phyloP scores from a whole-genome alignment of 75 land plant species.

The Picea glauca region DNA sequence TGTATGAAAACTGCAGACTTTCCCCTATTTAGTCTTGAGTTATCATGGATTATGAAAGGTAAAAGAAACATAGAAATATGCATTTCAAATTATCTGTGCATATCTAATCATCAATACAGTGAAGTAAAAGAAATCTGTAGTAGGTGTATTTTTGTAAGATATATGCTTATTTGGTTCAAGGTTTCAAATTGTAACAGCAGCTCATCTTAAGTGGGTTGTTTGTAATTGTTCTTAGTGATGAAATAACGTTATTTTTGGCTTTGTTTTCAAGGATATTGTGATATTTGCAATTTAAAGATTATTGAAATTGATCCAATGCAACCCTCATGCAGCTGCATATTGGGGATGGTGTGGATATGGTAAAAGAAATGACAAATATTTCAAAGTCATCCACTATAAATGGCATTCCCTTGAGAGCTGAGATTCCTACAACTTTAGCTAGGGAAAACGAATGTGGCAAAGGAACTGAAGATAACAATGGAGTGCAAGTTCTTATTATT shows the following conservation, averaged over 20 bases:
- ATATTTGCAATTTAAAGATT: background rate
- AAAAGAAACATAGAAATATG: too few species aligned
- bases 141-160: too few species aligned
- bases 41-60: too few species aligned
- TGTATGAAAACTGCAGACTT: too few species aligned
- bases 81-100: too few species aligned
- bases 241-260: background rate
- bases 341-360: conserved; percentile 77
- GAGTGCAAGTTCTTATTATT: conserved; percentile 53
- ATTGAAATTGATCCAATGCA: background rate
- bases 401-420: background rate
- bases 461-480: conserved; percentile 10
- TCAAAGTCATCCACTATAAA: background rate
- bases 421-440: background rate
- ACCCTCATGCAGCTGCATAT: conserved; percentile 58
- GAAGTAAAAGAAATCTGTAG: too few species aligned
- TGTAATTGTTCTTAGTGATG: background rate
- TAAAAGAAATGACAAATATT: conserved; percentile 25
- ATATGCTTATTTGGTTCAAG: too few species aligned
- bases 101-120: too few species aligned
- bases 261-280: background rate
- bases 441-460: background rate
- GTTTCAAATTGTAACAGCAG: background rate
- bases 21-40: too few species aligned
- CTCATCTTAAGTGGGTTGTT: background rate